Base-by-base conservation (phyloP, 306 rosid genomes). In the Cucurbita pepo region DNA sequence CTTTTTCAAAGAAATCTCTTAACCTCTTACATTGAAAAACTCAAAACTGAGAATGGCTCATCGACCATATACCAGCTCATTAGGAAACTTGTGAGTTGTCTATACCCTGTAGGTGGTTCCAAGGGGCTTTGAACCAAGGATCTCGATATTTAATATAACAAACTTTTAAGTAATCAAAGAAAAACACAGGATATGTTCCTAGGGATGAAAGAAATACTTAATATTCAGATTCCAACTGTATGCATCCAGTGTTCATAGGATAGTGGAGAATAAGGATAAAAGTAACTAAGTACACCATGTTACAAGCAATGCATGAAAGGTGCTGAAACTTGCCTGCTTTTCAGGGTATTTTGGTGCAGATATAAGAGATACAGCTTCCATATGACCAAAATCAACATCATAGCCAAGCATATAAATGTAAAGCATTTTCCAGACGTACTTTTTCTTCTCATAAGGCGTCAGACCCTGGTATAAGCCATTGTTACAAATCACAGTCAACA, bases 301-400 rank as follows among this genome's bases (percentile, higher is more conserved):
- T n/a, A 66, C 16, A 45, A 22, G 15, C 18, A 64, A 40, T 41
- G 53, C 34, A 64, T 41, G 37, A 43, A 64, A 64, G 52, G 36
- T 0, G 45, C 56, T n/a, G 47, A 72, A 43, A 62, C 75, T 59
- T 76, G 87, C 99, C 97, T 95, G 99, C 81, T 95, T 95, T 81
- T 95, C 99, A 60, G 99, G 99, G 83, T 95, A 95, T 85, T 95
- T 95, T 38, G 99, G 99, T 43, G 99, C 99, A 79, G 99, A 95
- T 85, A 95, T 95, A 78, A 95, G 88, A 76, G 99, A 95, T 64
- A 95, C 99, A 13, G 99, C 96, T 80, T 95, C 99, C 99, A 91
- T 91, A 81, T 95, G 99, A 77, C 99, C 99, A 88, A 95, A 95
- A 86, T 95, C 99, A 86, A 95, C 99, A 82, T 95, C 99, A 83